phyloP scores from a whole-genome alignment of 495 filamentous ascomycete species.

The Trichoderma virens region DNA sequence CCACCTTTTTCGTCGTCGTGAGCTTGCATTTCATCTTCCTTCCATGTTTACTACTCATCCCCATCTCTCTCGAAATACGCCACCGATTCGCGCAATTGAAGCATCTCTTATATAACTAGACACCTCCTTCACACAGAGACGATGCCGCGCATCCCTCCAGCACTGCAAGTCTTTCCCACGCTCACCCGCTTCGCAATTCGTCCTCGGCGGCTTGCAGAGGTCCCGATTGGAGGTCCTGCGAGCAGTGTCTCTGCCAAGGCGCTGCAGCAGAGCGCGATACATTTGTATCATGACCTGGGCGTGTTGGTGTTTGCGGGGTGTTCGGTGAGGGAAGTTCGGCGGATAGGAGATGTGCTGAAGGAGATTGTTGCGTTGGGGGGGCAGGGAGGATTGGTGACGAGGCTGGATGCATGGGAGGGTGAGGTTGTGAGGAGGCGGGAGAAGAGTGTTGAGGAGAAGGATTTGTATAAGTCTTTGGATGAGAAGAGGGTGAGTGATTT shows the following conservation, averaged over 20 bases:
- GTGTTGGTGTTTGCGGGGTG: background rate
- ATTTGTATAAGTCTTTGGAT: background rate
- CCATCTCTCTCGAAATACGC: too few relatives aligned
- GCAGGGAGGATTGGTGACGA: background rate
- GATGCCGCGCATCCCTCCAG: background rate
- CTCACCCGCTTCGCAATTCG: conserved; percentile 2
- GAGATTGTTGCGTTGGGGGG: background rate
- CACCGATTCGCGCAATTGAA: too few relatives aligned
- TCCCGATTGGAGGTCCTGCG: background rate
- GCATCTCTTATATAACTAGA: too few relatives aligned
- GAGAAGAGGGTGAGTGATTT: conserved; percentile 3
- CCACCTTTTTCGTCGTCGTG: too few relatives aligned
- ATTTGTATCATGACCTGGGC: conserved; percentile 9
- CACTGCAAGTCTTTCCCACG: background rate
- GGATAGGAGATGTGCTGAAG: conserved; percentile 7
- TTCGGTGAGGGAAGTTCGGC: background rate
- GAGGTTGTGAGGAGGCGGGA: background rate
- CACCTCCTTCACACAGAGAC: too few relatives aligned
- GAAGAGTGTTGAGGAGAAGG: background rate
- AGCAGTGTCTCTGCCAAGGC: background rate
- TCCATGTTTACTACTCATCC: background rate
- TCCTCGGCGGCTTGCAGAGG: background rate
- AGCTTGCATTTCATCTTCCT: background rate
- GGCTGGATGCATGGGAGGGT: conserved; percentile 5
- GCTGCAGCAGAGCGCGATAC: background rate